Percentiles rank a stretch among this genome's conserved stretches.
Conservation (phyloP, 768 basidiomycete genomes). For the Boletus sensibilis region DNA sequence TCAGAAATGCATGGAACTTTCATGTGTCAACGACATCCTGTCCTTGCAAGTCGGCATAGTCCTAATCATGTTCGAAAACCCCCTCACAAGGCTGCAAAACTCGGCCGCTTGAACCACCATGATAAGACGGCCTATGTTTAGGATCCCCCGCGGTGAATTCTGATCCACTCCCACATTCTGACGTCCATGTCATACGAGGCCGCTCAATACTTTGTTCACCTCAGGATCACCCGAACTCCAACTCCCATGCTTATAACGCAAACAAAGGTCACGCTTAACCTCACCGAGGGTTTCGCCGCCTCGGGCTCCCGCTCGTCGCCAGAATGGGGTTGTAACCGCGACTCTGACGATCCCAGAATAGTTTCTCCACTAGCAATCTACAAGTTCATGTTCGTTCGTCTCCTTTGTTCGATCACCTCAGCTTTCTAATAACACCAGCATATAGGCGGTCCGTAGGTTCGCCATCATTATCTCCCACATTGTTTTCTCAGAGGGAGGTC, state of each 20-base stretch:
- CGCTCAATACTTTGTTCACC: conserved; percentile 3
- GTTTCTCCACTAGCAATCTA: not conserved
- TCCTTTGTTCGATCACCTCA: not conserved
- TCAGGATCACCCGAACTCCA: not conserved
- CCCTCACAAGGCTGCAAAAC: not conserved
- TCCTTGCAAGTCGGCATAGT: not conserved
- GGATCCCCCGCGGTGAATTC: not conserved
- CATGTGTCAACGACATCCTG: not conserved
- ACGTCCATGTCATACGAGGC: not conserved
- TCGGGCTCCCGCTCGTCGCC: not conserved
- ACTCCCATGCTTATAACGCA: conserved; percentile 2
- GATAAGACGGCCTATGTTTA: conserved; percentile 8
- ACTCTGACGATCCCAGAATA: not conserved
- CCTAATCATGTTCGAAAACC: not conserved
- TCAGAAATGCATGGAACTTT: not conserved
- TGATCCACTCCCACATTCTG: not conserved
- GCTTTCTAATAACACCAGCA: not conserved
- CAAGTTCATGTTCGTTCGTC: not conserved
- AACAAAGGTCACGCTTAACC: not conserved
- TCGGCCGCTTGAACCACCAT: not conserved
- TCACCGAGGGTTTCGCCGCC: not conserved
- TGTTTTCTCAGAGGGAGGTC: not conserved
- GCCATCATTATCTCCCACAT: not conserved
- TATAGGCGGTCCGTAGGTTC: not conserved
- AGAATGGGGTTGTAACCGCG: not conserved